phyloP scores from a whole-genome alignment of 1,139 yeast genomes.

The Groenewaldozyma auringiensis region DNA sequence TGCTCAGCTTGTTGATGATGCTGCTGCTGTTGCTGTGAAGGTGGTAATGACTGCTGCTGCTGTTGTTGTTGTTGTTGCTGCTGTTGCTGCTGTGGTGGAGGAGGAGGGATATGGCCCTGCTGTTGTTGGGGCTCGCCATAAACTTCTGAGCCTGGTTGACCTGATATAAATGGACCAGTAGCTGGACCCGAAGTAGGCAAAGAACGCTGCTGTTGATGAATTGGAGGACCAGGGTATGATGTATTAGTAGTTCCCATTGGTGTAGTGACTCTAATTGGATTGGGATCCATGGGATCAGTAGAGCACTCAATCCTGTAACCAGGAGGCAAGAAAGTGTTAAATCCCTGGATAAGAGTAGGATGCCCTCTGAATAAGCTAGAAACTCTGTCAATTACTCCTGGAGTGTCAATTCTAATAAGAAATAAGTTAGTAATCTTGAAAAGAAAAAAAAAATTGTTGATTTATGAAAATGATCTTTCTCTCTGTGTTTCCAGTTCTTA shows the following conservation, averaged over 20 bases:
- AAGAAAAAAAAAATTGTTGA: not conserved
- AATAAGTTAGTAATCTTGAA: not conserved
- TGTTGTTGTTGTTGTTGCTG: conserved; percentile 10
- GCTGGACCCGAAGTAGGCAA: not conserved
- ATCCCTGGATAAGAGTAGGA: conserved; percentile 89
- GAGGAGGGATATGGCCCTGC: conserved; percentile 5
- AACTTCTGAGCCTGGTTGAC: not conserved
- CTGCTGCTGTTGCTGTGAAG: not conserved
- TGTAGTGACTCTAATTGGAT: conserved; percentile 89
- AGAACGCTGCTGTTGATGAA: not conserved
- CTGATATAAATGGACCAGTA: not conserved
- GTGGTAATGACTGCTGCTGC: conserved; percentile 13
- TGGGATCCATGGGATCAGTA: conserved; percentile 79
- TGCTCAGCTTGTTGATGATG: conserved; percentile 13
- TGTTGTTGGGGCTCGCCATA: conserved; percentile 1
- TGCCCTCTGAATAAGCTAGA: conserved; percentile 87
- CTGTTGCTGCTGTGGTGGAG: conserved; percentile 4
- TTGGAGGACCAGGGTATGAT: conserved; percentile 43
- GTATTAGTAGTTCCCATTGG: conserved; percentile 79
- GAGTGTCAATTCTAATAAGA: conserved; percentile 73
- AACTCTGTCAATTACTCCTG: conserved; percentile 95
- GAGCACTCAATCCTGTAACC: conserved; percentile 95
- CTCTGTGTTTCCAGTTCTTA: too few relatives aligned
- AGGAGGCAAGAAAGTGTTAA: conserved; percentile 93
- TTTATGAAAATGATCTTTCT: not conserved